Base-by-base conservation (phyloP, 139 green algal species). In the Chlorella sorokiniana region DNA sequence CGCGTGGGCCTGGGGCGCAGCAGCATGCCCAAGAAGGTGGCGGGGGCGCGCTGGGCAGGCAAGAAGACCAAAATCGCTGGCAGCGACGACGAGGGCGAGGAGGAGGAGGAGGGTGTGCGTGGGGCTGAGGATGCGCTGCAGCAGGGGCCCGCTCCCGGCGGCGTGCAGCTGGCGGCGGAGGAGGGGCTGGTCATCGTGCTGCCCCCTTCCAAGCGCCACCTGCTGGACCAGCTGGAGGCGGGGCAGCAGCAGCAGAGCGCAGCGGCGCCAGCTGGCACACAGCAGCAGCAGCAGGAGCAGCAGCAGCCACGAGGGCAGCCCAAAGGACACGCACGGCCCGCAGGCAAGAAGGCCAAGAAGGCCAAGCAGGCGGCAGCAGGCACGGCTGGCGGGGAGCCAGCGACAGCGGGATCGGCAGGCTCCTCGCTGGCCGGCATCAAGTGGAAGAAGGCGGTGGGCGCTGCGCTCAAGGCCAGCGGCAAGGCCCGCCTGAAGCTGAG, bases 11-110 rank as follows among this genome's bases (percentile, higher is more conserved):
- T 98, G 81, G 94, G 94, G 3, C 86, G 91, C 2, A 82, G 80
- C 35, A 76, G 64, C 56, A 86, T 90, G 87, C 93, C 92, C 3
- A 97, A 94, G 73, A 96, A 96, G 82, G 92, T 97, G 37, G 94
- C 85, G 2, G 94, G 94, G 10, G 91, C 86, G 0, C 83, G 88
- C 20, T 97, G 94, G 93, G 78, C 83, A 44, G 94, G 94, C n/a
- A 96, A 78, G 45, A 96, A 95, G 78, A 93, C 79, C n/a, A 86
- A 79, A 31, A 74, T 97, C 11, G 83, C 31, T 20, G 84, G 88
- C 45, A 81, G 81, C 59, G 89, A 96, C 4, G 91, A 88, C 6
- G 85, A 88, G 2, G 76, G 56, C 25, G 77, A 84, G 22, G 75
- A 85, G 62, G 33, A 38, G 23, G 86, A 93, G 1, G 83, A 88